phyloP scores from a whole-genome alignment of 2,329 filamentous ascomycete species.

The Fusarium protoensiforme region DNA sequence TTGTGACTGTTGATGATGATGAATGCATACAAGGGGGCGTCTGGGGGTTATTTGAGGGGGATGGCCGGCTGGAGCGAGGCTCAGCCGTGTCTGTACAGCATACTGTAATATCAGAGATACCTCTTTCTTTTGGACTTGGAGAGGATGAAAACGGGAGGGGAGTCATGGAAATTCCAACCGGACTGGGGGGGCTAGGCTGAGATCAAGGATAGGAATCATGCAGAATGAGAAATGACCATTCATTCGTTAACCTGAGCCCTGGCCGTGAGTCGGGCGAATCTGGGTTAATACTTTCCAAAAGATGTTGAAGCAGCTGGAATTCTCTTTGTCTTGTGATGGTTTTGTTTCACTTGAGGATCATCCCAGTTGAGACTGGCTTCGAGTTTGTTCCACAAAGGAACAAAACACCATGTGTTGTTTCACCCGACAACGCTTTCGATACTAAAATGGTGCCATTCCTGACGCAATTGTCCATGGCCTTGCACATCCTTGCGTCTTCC shows the following conservation, averaged over 20 bases:
- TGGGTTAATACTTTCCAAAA: not conserved
- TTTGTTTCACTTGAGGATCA: not conserved
- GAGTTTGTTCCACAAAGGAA: not conserved
- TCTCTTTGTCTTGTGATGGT: not conserved
- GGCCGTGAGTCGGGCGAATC: not conserved
- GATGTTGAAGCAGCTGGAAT: not conserved
- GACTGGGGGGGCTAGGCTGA: slow-evolving; percentile 2
- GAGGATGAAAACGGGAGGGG: slow-evolving; percentile 32
- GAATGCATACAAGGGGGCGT: slow-evolving; percentile 8
- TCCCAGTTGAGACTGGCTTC: not conserved
- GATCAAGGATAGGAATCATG: slow-evolving; percentile 16
- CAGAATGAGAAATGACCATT: slow-evolving; percentile 40
- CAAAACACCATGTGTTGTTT: not conserved
- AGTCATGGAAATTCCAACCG: slow-evolving; percentile 36
- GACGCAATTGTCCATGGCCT: slow-evolving; percentile 17
- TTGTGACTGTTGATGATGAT: not conserved
- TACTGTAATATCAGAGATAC: slow-evolving; percentile 49
- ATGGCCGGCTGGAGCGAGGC: slow-evolving; percentile 31
- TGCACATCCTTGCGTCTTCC: not conserved
- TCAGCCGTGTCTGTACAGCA: slow-evolving; percentile 47
- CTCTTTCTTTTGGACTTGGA: slow-evolving; percentile 44
- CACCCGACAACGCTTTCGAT: slow-evolving; percentile 24
- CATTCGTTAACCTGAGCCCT: slow-evolving; percentile 2
- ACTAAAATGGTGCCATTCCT: slow-evolving; percentile 17
- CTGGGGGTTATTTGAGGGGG: slow-evolving; percentile 7